A percentile compares a stretch with the other conserved stretches of the same genome.
These are phyloP conservation scores for Daldinia eschscholtzii DNA, from an alignment of 2,329 filamentous ascomycete genomes.

Conservation along the genomic window DNA sequence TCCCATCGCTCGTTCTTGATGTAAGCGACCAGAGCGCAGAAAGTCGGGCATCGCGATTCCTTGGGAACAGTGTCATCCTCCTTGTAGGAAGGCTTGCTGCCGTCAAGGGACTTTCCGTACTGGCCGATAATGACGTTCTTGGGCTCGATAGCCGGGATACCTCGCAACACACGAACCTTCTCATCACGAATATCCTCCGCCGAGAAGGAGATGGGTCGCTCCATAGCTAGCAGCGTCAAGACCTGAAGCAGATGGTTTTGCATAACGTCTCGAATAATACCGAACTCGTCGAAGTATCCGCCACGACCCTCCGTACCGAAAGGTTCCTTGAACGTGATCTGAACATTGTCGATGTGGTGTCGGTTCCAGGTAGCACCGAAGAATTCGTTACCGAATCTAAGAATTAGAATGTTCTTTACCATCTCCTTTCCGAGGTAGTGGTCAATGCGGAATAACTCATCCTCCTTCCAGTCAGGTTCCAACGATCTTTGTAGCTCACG, in stretches of 20 bases:
- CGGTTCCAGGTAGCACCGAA: constrained; percentile 99
- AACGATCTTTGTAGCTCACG: constrained; percentile 94
- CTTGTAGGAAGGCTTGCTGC: constrained; percentile 97
- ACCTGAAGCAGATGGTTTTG: constrained; percentile 99
- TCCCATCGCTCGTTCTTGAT: constrained; percentile 99
- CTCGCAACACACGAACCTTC: constrained; percentile 95
- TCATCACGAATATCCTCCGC: constrained; percentile 98
- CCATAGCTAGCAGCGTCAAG: constrained; percentile 95
- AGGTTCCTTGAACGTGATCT: constrained; percentile 99
- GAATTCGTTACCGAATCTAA: constrained; percentile 98
- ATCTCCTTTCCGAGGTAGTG: constrained; percentile 99
- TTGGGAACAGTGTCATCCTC: constrained; percentile 98
- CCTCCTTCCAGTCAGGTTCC: constrained; percentile 97
- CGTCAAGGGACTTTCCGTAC: constrained; percentile 95
- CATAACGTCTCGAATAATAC: constrained; percentile 99
- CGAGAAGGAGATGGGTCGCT: constrained; percentile 97
- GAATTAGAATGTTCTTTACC: constrained; percentile 99
- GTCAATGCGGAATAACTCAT: constrained; percentile 98
- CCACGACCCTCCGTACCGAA: constrained; percentile 98
- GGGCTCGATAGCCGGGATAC: constrained; percentile 93
- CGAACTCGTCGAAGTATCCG: constrained; percentile 99
- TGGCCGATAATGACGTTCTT: constrained; percentile 99
- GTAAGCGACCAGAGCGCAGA: constrained; percentile 96
- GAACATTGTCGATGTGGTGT: constrained; percentile 98
- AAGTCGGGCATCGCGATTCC: constrained; percentile 96